A percentile compares a stretch with the other conserved stretches of the same genome.
Conservation (phyloP, 352 stramenopile genomes). For the Globisporangium perplexum region DNA sequence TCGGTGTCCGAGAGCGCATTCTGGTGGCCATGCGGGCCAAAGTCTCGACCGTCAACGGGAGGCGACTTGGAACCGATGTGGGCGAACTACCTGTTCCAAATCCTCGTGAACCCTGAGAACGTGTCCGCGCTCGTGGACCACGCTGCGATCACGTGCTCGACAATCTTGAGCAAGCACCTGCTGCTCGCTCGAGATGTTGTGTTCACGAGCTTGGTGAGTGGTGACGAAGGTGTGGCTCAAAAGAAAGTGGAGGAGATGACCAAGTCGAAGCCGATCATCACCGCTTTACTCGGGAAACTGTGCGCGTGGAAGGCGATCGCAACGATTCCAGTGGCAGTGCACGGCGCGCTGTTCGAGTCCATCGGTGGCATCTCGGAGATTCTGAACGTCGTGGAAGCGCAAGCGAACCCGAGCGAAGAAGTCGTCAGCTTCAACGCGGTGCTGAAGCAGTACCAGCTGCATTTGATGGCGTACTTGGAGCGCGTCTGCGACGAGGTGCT, state of each 20-base stretch:
- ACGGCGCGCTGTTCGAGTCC: conserved; percentile 78
- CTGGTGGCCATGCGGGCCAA: conserved; percentile 67
- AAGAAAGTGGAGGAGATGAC: conserved; percentile 25
- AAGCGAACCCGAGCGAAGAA: conserved; percentile 18
- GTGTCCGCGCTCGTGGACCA: conserved; percentile 66
- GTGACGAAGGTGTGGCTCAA: conserved; percentile 15
- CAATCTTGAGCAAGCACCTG: conserved; percentile 76
- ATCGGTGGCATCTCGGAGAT: conserved; percentile 72
- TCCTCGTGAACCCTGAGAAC: conserved; percentile 60
- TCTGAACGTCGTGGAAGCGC: conserved; percentile 38
- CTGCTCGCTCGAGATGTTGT: conserved; percentile 64
- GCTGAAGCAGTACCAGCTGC: conserved; percentile 44
- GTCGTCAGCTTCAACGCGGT: conserved; percentile 26
- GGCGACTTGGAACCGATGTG: conserved; percentile 41
- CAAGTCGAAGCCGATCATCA: conserved; percentile 52
- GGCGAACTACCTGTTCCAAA: conserved; percentile 65
- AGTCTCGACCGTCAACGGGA: conserved; percentile 7
- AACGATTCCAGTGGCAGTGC: conserved; percentile 73
- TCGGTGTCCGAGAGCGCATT: conserved; percentile 71
- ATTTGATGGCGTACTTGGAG: conserved; percentile 51
- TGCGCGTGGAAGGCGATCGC: conserved; percentile 51
- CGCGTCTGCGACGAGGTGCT: conserved; percentile 69
- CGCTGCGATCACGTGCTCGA: conserved; percentile 63
- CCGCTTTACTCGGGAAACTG: conserved; percentile 49
- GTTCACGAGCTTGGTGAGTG: conserved; percentile 34